Conservation (phyloP, 1,139 yeast genomes). For the Kurtzmaniella quercitrusa region DNA sequence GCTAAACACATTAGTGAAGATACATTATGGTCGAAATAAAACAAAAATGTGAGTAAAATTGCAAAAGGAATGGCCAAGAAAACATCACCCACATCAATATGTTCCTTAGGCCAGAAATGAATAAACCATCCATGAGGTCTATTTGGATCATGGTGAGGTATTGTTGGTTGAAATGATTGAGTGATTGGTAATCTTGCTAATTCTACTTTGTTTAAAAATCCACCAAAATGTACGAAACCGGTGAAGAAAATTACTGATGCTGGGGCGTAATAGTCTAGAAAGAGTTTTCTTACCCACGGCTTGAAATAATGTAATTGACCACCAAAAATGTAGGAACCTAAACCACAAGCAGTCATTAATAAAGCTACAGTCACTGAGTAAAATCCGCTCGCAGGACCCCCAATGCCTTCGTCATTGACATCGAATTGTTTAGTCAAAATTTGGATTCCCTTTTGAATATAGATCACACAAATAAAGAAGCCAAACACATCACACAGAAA, state of each 20-base stretch:
- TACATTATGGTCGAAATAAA: constrained; percentile 93
- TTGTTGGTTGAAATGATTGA: constrained; percentile 72
- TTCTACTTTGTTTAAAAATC: constrained; percentile 47
- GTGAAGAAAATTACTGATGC: constrained; percentile 82
- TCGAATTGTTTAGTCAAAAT: constrained; percentile 70
- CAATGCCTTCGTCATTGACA: constrained; percentile 14
- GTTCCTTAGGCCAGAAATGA: constrained; percentile 63
- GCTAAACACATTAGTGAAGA: constrained; percentile 90
- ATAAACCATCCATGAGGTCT: constrained; percentile 69
- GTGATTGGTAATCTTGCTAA: constrained; percentile 69
- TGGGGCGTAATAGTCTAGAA: constrained; percentile 86
- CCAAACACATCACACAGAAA: constrained; percentile 95
- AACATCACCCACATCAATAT: constrained; percentile 64
- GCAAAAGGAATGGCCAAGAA: constrained; percentile 94
- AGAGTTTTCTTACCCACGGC: constrained; percentile 58
- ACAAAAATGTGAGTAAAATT: constrained; percentile 70
- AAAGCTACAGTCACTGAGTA: constrained; percentile 72
- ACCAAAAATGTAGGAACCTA: constrained; percentile 59
- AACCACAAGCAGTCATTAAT: constrained; percentile 71
- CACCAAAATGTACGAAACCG: constrained; percentile 89
- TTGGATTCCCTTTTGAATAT: constrained; percentile 86
- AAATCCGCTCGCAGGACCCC: constrained; percentile 56
- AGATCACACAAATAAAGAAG: constrained; percentile 83
- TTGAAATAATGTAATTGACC: constrained; percentile 55
- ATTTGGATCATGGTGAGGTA: constrained; percentile 15